Evolutionary conservation across 495 filamentous ascomycete species (phyloP).

Genomic region (Annulohypoxylon stygium): DNA sequence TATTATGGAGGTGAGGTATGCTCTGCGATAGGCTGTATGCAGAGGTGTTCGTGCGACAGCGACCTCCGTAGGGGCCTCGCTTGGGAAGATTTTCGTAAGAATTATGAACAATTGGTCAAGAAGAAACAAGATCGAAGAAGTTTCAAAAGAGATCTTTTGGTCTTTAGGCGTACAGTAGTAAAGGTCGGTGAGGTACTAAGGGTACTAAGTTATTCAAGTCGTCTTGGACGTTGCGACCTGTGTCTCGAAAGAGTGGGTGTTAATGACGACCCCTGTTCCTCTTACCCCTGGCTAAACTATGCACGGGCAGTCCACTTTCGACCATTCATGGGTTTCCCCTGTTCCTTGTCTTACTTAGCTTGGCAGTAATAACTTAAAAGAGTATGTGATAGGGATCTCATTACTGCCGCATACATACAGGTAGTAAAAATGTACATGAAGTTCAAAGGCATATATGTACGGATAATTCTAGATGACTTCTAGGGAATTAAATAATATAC

Average conservation of each 20-base stretch:
- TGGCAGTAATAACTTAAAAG: slow-evolving; percentile 46
- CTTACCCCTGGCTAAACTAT: slow-evolving; percentile 48
- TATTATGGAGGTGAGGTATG: slow-evolving; percentile 26
- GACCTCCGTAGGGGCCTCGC: slow-evolving; percentile 37
- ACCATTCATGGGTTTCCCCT: slow-evolving; percentile 30
- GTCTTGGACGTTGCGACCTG: slow-evolving; percentile 59
- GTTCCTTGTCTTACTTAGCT: slow-evolving; percentile 33
- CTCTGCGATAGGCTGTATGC: slow-evolving; percentile 38
- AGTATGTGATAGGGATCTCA: slow-evolving; percentile 18
- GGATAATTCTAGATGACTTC: slow-evolving; percentile 8
- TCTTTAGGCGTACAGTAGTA: slow-evolving; percentile 3
- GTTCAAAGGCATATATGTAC: slow-evolving; percentile 5
- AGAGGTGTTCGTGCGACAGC: slow-evolving; percentile 25
- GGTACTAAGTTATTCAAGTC: slow-evolving; percentile 12
- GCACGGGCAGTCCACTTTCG: slow-evolving; percentile 42
- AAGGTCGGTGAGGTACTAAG: slow-evolving; percentile 47
- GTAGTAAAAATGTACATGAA: not conserved
- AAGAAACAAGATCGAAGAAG: slow-evolving; percentile 48
- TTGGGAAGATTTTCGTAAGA: slow-evolving; percentile 26
- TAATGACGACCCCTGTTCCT: slow-evolving; percentile 46
- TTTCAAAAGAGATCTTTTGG: slow-evolving; percentile 43
- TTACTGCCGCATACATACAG: not conserved
- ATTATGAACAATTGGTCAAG: slow-evolving; percentile 40
- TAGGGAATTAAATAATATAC: slow-evolving; percentile 28
- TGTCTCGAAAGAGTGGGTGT: slow-evolving; percentile 59